phyloP scores from a whole-genome alignment of 2,329 filamentous ascomycete genomes.

The Pseudogymnoascus sp. region DNA sequence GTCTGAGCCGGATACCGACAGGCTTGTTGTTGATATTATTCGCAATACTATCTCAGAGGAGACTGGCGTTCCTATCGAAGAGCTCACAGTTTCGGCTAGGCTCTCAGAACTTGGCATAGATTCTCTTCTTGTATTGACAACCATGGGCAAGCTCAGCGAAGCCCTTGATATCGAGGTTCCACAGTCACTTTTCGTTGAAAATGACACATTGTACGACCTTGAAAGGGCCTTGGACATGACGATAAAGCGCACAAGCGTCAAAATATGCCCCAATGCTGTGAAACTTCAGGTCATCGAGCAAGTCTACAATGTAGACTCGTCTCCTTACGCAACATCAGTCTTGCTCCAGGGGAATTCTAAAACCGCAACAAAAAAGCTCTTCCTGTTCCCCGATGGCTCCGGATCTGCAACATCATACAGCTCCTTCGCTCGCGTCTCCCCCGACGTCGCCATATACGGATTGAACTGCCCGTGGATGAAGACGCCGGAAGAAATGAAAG shows the following conservation, averaged over 20 bases:
- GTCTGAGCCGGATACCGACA: not conserved
- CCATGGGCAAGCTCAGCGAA: slow-evolving; percentile 2
- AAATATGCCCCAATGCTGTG: not conserved
- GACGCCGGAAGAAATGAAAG: slow-evolving; percentile 24
- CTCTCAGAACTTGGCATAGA: slow-evolving; percentile 10
- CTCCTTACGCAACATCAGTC: slow-evolving; percentile 22
- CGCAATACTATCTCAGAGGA: slow-evolving; percentile 10
- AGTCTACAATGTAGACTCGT: not conserved
- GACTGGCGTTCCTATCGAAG: not conserved
- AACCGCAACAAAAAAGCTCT: slow-evolving; percentile 22
- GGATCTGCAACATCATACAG: slow-evolving; percentile 38
- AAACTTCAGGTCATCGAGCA: not conserved
- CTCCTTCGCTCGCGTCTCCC: slow-evolving; percentile 27
- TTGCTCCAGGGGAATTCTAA: slow-evolving; percentile 30
- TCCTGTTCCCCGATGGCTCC: slow-evolving; percentile 39
- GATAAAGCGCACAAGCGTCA: not conserved
- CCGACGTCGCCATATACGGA: slow-evolving; percentile 31
- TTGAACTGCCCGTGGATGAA: slow-evolving; percentile 37
- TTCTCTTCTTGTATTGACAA: slow-evolving; percentile 6
- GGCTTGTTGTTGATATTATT: not conserved
- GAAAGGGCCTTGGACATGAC: not conserved
- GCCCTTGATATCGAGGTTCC: slow-evolving; percentile 9
- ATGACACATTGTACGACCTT: not conserved
- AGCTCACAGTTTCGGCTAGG: not conserved
- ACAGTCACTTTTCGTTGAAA: slow-evolving; percentile 4